phyloP scores from a whole-genome alignment of 345 rosid species.

The Streptanthus diversifolius region DNA sequence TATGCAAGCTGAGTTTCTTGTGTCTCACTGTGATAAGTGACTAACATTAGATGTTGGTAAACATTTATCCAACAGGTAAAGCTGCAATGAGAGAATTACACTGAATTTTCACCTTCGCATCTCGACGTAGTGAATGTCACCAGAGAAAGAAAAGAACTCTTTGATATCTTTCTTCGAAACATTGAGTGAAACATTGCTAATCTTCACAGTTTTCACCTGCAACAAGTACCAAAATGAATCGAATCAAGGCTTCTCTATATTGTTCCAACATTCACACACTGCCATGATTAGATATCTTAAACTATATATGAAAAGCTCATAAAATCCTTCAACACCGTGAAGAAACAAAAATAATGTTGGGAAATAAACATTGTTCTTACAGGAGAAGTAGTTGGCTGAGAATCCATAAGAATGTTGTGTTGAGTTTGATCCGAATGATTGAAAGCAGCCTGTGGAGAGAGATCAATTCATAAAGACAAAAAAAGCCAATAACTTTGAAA shows the following conservation, averaged over 20 bases:
- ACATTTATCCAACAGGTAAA: not conserved
- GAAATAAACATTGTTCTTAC: conserved; percentile 5
- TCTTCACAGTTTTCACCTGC: conserved; percentile 58
- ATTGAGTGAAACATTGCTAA: conserved; percentile 57
- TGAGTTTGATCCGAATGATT: conserved; percentile 20
- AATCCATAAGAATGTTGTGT: conserved; percentile 28
- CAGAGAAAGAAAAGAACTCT: conserved; percentile 86
- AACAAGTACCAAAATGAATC: not conserved
- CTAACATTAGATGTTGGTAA: not conserved
- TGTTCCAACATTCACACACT: not conserved
- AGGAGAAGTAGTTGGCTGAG: conserved; percentile 14
- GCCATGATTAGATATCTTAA: not conserved
- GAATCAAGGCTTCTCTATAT: not conserved
- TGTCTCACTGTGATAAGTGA: conserved; percentile 49
- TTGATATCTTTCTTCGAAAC: conserved; percentile 61
- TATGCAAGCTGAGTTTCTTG: conserved; percentile 63
- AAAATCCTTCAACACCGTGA: not conserved
- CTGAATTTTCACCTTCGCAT: conserved; percentile 45
- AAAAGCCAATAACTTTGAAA: not conserved
- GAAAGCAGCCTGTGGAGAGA: conserved; percentile 23
- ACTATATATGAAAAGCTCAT: not conserved
- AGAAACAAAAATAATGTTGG: not conserved
- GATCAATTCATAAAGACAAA: not conserved
- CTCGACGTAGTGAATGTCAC: conserved; percentile 66
- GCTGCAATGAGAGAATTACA: not conserved